Base-by-base conservation (phyloP, 208 protist species). In the Acanthamoeba royreba region DNA sequence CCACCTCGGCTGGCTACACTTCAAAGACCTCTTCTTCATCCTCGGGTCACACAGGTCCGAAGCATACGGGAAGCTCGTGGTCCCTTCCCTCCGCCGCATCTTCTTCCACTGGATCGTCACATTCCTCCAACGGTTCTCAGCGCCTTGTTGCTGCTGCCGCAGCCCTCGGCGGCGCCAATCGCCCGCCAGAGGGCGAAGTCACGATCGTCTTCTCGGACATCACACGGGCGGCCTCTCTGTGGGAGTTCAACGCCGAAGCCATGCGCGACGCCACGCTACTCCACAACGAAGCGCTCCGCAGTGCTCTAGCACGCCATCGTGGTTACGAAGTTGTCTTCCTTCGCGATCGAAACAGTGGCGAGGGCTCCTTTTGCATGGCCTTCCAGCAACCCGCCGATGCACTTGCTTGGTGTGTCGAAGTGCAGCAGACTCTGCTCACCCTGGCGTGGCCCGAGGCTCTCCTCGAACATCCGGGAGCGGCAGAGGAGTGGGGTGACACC, bases 301-400 rank as follows among this genome's bases (percentile, higher is more conserved):
- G 13, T 31, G 1, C 31, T 31, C 83, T 90, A 33, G 38, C 35
- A 49, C 28, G 38, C 17, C 83, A 90, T n/a, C 28, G 83, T 1
- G 83, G 83, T 49, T 90, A 90, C 40, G 83, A 90, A 42, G 83
- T 63, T 2, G 31, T 63, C 13, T 90, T 61, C 38, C 9, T 90
- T 22, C 22, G 33, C 47, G 45, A 90, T 19, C 47, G 83, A 8
- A 90, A 90, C 83, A 42, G 33, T 4, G 87, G 87, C 25, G 87
- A 92, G 63, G 87, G 87, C 19, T 92, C 89, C 15, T 93, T 93
- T 49, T 86, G 58, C 35, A 47, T 93, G 66, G 89, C 89, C 47
- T 93, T 93, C 47, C 89, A 93, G 47, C 42, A 86, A 19, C 35
- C 28, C 19, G 38, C 31, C 42, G 89, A 79, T n/a, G 89, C 89